Conservation (phyloP, 164 flowering plant genomes). For the Magnolia officinalis region DNA sequence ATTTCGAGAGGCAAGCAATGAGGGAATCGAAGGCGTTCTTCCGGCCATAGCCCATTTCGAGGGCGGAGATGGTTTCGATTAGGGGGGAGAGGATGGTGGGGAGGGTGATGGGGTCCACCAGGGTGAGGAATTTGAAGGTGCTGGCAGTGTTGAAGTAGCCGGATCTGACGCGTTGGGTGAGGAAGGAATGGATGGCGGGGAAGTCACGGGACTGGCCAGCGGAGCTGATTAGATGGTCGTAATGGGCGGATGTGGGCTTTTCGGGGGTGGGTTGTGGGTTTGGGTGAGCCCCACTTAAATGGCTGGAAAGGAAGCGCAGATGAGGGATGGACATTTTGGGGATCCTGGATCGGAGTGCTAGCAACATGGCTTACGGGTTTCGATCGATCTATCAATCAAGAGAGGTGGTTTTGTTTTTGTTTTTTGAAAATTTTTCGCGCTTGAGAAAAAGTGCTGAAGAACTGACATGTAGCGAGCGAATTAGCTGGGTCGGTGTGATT, state of each 20-base stretch:
- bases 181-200: slow-evolving; percentile 35
- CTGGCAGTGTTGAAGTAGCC: slow-evolving; percentile 47
- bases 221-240: slow-evolving; percentile 40
- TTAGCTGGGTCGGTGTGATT: no score
- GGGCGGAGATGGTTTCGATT: slow-evolving; percentile 23
- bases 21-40: slow-evolving; percentile 51
- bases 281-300: no score
- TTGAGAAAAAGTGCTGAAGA: no score
- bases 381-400: no score
- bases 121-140: slow-evolving; percentile 57
- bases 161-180: slow-evolving; percentile 41
- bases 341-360: not conserved
- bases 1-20: slow-evolving; percentile 37
- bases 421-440: no score
- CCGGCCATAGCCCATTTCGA: slow-evolving; percentile 35
- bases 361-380: not conserved
- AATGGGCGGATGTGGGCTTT: slow-evolving; percentile 27
- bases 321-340: not conserved
- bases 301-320: not conserved
- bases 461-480: no score
- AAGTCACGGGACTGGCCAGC: slow-evolving; percentile 51
- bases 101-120: slow-evolving; percentile 14
- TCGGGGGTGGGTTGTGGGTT: slow-evolving; percentile 8
- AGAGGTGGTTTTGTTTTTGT: no score
- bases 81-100: slow-evolving; percentile 28